Percentiles rank a stretch among this genome's conserved stretches.
Conservation (phyloP, 202 grass and related monocot genomes). For the Digitaria exilis region DNA sequence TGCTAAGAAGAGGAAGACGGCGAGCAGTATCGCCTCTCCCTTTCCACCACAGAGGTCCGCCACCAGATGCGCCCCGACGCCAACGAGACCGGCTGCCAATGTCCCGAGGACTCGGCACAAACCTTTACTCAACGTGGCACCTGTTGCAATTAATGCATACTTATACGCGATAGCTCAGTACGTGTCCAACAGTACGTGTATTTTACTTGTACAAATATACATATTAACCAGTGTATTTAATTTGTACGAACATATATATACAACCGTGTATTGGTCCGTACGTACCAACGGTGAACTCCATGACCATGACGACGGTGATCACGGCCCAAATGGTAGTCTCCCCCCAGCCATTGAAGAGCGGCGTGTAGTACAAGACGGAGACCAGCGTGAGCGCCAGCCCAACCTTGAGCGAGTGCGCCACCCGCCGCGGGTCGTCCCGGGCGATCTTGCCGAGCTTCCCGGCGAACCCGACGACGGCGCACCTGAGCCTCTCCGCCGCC, state of each 20-base stretch:
- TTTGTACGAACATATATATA: no score
- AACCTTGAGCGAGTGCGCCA: slow-evolving; percentile 75
- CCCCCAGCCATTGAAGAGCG: slow-evolving; percentile 68
- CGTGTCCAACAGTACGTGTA: no score
- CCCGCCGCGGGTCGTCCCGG: slow-evolving; percentile 64
- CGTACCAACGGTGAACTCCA: slow-evolving; percentile 93
- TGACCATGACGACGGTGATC: slow-evolving; percentile 88
- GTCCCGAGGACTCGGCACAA: slow-evolving; percentile 71
- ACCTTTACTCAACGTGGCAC: slow-evolving; percentile 77
- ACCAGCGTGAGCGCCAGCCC: slow-evolving; percentile 79
- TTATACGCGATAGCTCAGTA: background rate
- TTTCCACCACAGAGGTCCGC: slow-evolving; percentile 53
- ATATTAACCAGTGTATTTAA: no score
- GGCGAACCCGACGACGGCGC: slow-evolving; percentile 14
- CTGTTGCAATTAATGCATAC: slow-evolving; percentile 11
- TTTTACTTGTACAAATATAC: no score
- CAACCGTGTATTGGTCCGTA: no score
- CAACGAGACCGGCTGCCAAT: slow-evolving; percentile 61
- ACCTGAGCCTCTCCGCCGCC: background rate
- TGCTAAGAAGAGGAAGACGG: slow-evolving; percentile 74
- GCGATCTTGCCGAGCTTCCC: slow-evolving; percentile 48
- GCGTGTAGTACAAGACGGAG: slow-evolving; percentile 75
- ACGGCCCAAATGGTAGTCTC: slow-evolving; percentile 75
- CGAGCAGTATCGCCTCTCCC: slow-evolving; percentile 71
- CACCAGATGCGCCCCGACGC: slow-evolving; percentile 61